A percentile compares a stretch with the other conserved stretches of the same genome.
Evolutionary conservation across 2,329 filamentous ascomycete species (phyloP).

Genomic region (Endoconidiophora laricicola): DNA sequence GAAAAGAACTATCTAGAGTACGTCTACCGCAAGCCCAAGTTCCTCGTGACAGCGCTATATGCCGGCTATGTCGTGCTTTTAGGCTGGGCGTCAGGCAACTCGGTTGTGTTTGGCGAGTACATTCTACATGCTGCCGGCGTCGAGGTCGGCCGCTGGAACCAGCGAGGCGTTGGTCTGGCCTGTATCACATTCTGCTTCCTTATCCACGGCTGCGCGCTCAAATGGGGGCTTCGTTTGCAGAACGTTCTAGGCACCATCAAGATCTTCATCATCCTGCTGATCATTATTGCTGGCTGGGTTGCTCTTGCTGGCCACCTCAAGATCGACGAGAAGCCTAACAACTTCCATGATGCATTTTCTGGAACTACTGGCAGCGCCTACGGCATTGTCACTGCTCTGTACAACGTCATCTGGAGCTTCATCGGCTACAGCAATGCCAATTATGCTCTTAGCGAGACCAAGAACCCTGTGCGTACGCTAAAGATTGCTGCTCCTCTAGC

Average conservation of each 20-base stretch:
- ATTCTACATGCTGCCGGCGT: slow-evolving; percentile 47
- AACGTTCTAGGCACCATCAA: slow-evolving; percentile 51
- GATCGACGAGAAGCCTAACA: slow-evolving; percentile 40
- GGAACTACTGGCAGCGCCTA: slow-evolving; percentile 51
- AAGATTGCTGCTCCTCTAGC: slow-evolving; percentile 48
- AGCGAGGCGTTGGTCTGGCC: slow-evolving; percentile 48
- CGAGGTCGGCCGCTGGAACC: slow-evolving; percentile 49
- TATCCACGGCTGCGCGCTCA: slow-evolving; percentile 45
- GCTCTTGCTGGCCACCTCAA: slow-evolving; percentile 45
- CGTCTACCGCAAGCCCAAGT: slow-evolving; percentile 42
- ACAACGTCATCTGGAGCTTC: slow-evolving; percentile 57
- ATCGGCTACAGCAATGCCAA: slow-evolving; percentile 54
- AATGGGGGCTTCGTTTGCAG: slow-evolving; percentile 51
- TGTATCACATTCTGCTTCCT: slow-evolving; percentile 49
- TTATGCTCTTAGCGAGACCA: slow-evolving; percentile 48
- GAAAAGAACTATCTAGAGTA: slow-evolving; percentile 54
- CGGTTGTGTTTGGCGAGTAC: slow-evolving; percentile 54
- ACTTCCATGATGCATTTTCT: slow-evolving; percentile 46
- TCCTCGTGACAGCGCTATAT: slow-evolving; percentile 44
- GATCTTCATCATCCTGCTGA: slow-evolving; percentile 46
- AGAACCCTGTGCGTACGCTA: slow-evolving; percentile 46
- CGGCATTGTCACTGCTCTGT: slow-evolving; percentile 50
- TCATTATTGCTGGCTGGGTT: slow-evolving; percentile 44
- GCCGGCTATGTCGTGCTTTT: slow-evolving; percentile 45
- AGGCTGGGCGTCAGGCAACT: slow-evolving; percentile 50